phyloP scores from a whole-genome alignment of 495 filamentous ascomycete species.

The Rostrohypoxylon terebratum region DNA sequence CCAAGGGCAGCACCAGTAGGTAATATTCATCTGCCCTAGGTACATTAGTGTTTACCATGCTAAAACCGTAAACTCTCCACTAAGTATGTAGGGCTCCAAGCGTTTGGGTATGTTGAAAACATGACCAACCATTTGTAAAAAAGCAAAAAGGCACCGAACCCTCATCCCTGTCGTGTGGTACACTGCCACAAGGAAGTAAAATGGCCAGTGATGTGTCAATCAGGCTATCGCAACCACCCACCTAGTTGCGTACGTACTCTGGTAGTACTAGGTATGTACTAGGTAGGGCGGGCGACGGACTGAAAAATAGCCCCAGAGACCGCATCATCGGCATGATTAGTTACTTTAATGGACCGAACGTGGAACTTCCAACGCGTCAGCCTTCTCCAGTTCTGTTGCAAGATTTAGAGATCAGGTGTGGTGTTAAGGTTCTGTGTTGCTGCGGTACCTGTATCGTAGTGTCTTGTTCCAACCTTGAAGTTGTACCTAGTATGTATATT shows the following conservation, averaged over 20 bases:
- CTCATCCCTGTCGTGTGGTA: neutral
- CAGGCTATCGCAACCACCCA: slow-evolving; percentile 14
- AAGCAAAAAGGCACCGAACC: slow-evolving; percentile 5
- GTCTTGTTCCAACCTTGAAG: neutral
- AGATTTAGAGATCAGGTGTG: slow-evolving; percentile 17
- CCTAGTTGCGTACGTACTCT: neutral
- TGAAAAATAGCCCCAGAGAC: slow-evolving; percentile 1
- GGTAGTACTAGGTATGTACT: neutral
- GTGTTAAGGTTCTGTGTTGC: slow-evolving; percentile 7
- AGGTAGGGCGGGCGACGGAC: neutral
- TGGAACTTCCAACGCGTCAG: slow-evolving; percentile 46
- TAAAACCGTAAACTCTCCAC: neutral
- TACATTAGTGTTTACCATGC: neutral
- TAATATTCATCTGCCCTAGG: neutral
- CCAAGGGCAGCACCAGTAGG: no score
- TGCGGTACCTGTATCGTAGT: slow-evolving; percentile 4
- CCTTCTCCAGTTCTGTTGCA: slow-evolving; percentile 25
- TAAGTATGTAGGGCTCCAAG: neutral
- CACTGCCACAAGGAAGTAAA: neutral
- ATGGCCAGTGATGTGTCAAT: neutral
- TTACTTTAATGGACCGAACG: slow-evolving; percentile 26
- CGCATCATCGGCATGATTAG: slow-evolving; percentile 32
- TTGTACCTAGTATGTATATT: neutral
- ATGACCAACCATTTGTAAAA: neutral
- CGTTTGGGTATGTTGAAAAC: neutral